Conservation (phyloP, 2,329 filamentous ascomycete genomes). For the Pseudogymnoascus sp. region DNA sequence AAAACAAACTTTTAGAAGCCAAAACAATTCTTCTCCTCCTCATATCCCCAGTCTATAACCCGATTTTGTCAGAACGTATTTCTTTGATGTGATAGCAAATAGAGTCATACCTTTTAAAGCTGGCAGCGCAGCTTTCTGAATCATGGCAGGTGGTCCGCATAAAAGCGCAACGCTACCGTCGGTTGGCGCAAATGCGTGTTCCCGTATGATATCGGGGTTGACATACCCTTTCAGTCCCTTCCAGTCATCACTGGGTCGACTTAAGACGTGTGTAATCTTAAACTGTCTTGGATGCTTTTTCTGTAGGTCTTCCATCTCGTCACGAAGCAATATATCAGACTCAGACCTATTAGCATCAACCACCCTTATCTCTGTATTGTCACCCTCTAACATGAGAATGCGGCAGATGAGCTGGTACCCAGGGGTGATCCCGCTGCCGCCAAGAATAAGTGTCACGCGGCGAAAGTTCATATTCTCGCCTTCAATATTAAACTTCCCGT, state of each 20-base stretch:
- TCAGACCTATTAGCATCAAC: slow-evolving; percentile 44
- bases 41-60: slow-evolving; percentile 33
- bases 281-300: slow-evolving; percentile 33
- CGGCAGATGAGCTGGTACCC: slow-evolving; percentile 43
- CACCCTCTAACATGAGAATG: slow-evolving; percentile 30
- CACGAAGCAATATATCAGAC: slow-evolving; percentile 38
- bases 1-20: slow-evolving; percentile 30
- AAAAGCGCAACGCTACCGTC: slow-evolving; percentile 36
- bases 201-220: slow-evolving; percentile 34
- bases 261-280: slow-evolving; percentile 41
- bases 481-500: slow-evolving; percentile 40
- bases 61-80: slow-evolving; percentile 15
- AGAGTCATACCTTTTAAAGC: slow-evolving; percentile 29
- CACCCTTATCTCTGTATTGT: slow-evolving; percentile 35
- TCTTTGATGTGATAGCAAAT: slow-evolving; percentile 16
- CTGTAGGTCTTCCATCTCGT: slow-evolving; percentile 37
- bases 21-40: slow-evolving; percentile 39
- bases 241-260: slow-evolving; percentile 38
- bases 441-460: slow-evolving; percentile 41
- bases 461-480: slow-evolving; percentile 35
- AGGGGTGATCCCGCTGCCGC: slow-evolving; percentile 45
- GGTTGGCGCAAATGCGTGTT: slow-evolving; percentile 35
- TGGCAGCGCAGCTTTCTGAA: slow-evolving; percentile 44
- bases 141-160: slow-evolving; percentile 44
- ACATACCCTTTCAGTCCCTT: slow-evolving; percentile 39